These are phyloP conservation scores for Ilyonectria sp. DNA, from an alignment of 2,329 filamentous ascomycete species.

Conservation along the genomic window DNA sequence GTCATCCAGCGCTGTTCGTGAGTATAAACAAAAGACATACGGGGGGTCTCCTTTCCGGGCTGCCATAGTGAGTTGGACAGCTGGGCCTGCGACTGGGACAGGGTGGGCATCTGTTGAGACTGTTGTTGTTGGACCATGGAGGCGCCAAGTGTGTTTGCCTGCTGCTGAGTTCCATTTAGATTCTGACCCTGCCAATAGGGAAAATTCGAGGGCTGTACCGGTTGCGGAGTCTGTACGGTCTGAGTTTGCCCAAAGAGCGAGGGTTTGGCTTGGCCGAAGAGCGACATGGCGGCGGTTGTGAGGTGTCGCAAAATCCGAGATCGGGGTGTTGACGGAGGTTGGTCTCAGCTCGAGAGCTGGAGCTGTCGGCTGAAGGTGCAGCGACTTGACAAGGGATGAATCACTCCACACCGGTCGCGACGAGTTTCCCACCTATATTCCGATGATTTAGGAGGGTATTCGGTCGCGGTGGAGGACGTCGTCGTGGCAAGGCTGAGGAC, in stretches of 20 bases:
- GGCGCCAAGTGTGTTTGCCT: slow-evolving; percentile 50
- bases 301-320: slow-evolving; percentile 28
- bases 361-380: slow-evolving; percentile 25
- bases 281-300: slow-evolving; percentile 49
- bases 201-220: slow-evolving; percentile 41
- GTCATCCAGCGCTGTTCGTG: slow-evolving; percentile 1
- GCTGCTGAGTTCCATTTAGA: slow-evolving; percentile 54
- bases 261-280: slow-evolving; percentile 60
- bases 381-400: slow-evolving; percentile 1
- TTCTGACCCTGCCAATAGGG: slow-evolving; percentile 31
- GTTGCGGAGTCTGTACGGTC: slow-evolving; percentile 51
- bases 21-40: slow-evolving; percentile 53
- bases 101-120: slow-evolving; percentile 58
- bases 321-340: slow-evolving; percentile 27
- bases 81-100: slow-evolving; percentile 63
- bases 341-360: slow-evolving; percentile 30
- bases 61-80: slow-evolving; percentile 68
- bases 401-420: not conserved
- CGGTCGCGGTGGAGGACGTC: not conserved
- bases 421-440: not conserved
- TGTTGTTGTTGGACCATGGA: slow-evolving; percentile 57
- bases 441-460: slow-evolving; percentile 6
- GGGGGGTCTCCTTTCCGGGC: slow-evolving; percentile 64
- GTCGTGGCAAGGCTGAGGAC: slow-evolving; percentile 38
- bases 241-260: slow-evolving; percentile 58